Conservation (phyloP, 164 flowering plant genomes). For the Brasenia schreberi region DNA sequence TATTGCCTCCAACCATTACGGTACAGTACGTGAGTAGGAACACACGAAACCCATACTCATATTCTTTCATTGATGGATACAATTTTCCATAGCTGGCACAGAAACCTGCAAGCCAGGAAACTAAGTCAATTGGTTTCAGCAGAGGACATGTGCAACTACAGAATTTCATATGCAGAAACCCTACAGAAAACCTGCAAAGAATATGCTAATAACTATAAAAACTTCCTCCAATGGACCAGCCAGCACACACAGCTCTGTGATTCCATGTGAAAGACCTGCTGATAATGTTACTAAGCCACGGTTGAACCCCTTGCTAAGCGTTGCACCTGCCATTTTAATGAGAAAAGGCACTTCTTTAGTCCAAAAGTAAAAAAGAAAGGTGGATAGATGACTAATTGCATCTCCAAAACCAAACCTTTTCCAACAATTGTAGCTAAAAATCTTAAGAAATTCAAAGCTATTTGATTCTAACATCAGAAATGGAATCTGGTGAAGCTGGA, state of each 20-base stretch:
- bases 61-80: slow-evolving; percentile 69
- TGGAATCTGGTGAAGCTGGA: no score
- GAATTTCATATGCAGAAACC: background rate
- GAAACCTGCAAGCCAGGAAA: slow-evolving; percentile 28
- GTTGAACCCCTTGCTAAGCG: slow-evolving; percentile 71
- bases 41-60: slow-evolving; percentile 86
- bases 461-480: no score
- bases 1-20: slow-evolving; percentile 59
- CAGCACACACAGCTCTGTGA: slow-evolving; percentile 34
- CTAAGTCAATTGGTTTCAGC: background rate
- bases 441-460: no score
- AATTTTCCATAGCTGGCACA: slow-evolving; percentile 40
- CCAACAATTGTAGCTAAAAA: no score
- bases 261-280: slow-evolving; percentile 62
- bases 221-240: slow-evolving; percentile 41
- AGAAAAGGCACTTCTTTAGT: background rate
- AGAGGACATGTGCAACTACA: background rate
- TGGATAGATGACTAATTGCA: no score
- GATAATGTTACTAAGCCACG: slow-evolving; percentile 76
- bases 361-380: background rate
- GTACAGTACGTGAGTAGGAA: slow-evolving; percentile 74
- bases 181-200: slow-evolving; percentile 40
- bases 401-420: no score
- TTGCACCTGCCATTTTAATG: slow-evolving; percentile 41
- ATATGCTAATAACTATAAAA: slow-evolving; percentile 41